These are phyloP conservation scores for Nannochloris sp. DNA, from an alignment of 139 green algal genomes.

Conservation along the genomic window DNA sequence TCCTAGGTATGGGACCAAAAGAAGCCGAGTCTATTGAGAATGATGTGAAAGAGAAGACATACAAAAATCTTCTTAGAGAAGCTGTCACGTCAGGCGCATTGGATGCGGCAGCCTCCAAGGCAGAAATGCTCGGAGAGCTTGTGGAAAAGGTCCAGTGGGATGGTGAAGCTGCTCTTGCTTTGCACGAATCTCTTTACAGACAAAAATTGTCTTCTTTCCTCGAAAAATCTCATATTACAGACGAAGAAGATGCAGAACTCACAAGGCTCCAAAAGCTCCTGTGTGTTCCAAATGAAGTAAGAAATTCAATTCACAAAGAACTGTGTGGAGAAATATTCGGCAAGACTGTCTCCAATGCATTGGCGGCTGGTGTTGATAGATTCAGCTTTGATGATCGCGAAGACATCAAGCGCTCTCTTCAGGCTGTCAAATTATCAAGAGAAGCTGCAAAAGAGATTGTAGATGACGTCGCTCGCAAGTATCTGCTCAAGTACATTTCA, in stretches of 20 bases:
- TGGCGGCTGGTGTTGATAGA: slow-evolving; percentile 42
- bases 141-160: slow-evolving; percentile 65
- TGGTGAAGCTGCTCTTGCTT: slow-evolving; percentile 59
- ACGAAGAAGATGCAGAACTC: slow-evolving; percentile 66
- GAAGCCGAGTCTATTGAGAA: slow-evolving; percentile 51
- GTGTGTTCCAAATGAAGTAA: slow-evolving; percentile 61
- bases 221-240: slow-evolving; percentile 54
- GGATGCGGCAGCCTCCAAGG: slow-evolving; percentile 39
- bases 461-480: slow-evolving; percentile 9
- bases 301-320: slow-evolving; percentile 44
- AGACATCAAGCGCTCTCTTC: slow-evolving; percentile 46
- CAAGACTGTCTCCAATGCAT: slow-evolving; percentile 30
- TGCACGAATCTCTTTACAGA: slow-evolving; percentile 77
- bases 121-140: slow-evolving; percentile 63
- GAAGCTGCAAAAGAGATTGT: slow-evolving; percentile 44
- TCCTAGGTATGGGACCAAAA: slow-evolving; percentile 69
- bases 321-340: slow-evolving; percentile 53
- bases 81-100: slow-evolving; percentile 51
- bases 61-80: slow-evolving; percentile 63
- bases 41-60: slow-evolving; percentile 38
- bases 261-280: slow-evolving; percentile 66
- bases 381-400: slow-evolving; percentile 53
- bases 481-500: slow-evolving; percentile 52
- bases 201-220: slow-evolving; percentile 61
- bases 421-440: slow-evolving; percentile 60